Percentiles rank a stretch among this genome's conserved stretches.
Conservation (phyloP, 345 rosid species). For the Salix brachista region DNA sequence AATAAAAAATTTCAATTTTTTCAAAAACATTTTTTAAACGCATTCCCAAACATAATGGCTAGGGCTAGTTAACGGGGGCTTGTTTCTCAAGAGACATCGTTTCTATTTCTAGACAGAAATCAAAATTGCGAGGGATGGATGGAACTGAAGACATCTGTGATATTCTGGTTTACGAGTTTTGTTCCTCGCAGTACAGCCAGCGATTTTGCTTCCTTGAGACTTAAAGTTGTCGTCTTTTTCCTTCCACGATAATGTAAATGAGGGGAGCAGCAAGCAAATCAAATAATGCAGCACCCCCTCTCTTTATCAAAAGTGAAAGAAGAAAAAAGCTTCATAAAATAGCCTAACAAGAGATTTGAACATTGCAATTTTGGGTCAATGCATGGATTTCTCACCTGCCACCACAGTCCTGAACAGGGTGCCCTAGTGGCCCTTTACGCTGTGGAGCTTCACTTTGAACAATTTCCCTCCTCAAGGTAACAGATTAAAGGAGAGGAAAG, state of each 20-base stretch:
- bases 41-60: too few relatives aligned
- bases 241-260: background rate
- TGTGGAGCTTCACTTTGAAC: too few relatives aligned
- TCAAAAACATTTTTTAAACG: too few relatives aligned
- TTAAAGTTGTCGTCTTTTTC: slow-evolving; percentile 16
- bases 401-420: background rate
- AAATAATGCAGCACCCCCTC: background rate
- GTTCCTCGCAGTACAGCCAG: background rate
- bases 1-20: too few relatives aligned
- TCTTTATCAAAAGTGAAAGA: background rate
- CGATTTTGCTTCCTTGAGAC: slow-evolving; percentile 22
- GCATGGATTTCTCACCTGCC: slow-evolving; percentile 5
- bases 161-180: background rate
- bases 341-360: background rate
- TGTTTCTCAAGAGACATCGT: too few relatives aligned
- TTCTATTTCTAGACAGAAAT: too few relatives aligned
- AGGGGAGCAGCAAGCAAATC: background rate
- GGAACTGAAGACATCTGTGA: background rate
- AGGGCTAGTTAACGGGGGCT: too few relatives aligned
- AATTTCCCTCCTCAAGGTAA: too few relatives aligned
- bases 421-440: too few relatives aligned
- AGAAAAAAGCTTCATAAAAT: background rate
- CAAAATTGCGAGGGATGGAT: background rate
- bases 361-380: background rate
- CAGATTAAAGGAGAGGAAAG: background rate